Base-by-base conservation (phyloP, 164 flowering plant genomes). In the Akebia trifoliata region DNA sequence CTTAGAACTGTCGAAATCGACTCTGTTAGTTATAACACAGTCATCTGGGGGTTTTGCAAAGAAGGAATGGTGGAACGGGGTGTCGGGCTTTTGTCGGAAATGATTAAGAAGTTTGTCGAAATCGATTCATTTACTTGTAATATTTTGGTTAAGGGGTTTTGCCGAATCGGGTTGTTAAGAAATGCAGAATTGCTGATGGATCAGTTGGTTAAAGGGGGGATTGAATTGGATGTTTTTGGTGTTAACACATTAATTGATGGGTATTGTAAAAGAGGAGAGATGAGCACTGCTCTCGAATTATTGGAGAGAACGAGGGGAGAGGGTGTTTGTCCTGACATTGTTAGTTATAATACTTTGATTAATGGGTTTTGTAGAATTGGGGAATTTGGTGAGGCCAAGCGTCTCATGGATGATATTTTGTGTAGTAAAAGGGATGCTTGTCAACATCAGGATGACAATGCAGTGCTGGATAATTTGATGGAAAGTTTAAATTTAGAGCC, bases 31-130 rank as follows among this genome's bases (percentile, higher is more conserved):
- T 89, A 82, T 68, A 89, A 87, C 62, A 87, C 85, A 21, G 60
- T 87, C 8, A 77, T 85, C n/a, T 77, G 86, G 90, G 98, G 96
- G 31, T 70, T 85, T 55, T 87, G 87, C 57, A 57, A 67, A 60
- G 62, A 63, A 40, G 84, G 80, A 11, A 43, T 68, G 72, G 78
- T 68, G 15, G 45, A 75, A 47, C 65, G 54, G 54, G 93, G 73
- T 2, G 63, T 74, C 58, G 98, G 90, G 50, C 59, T 84, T 50
- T 66, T 83, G 65, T 76, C 89, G 8, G 78, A 78, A 48, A 89
- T 89, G 96, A 70, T 86, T 8, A 92, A 84, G 75, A 87, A 58
- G 63, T 79, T 74, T 35, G 51, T 84, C 8, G 2, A 9, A 40
- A 42, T 77, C 60, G 95, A 88, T 75, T 42, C 69, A 43, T 66